Evolutionary conservation across 345 rosid genomes (phyloP).

Genomic region (Citropsis articulata): DNA sequence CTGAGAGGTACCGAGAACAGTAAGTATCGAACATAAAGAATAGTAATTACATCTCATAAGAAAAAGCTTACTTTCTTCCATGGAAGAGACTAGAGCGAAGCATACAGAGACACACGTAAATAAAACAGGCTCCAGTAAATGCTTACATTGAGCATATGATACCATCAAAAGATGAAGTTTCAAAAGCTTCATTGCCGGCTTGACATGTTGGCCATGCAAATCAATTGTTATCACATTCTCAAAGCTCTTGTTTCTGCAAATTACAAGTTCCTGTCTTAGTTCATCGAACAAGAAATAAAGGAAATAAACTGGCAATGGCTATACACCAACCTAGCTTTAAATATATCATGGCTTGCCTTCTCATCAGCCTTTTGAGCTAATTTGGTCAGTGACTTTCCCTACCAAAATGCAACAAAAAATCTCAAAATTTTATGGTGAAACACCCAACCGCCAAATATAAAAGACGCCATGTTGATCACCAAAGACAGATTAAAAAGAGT

Average conservation of each 20-base stretch:
- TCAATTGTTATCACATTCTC: constrained; percentile 87
- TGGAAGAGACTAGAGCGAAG: neutral
- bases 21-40: constrained; percentile 9
- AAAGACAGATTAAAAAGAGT: neutral
- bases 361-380: constrained; percentile 75
- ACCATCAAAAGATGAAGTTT: constrained; percentile 75
- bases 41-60: neutral
- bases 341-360: constrained; percentile 83
- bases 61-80: neutral
- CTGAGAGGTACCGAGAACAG: constrained; percentile 37
- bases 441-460: neutral
- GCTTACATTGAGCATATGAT: constrained; percentile 70
- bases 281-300: constrained; percentile 10
- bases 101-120: neutral
- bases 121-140: neutral
- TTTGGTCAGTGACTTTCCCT: constrained; percentile 61
- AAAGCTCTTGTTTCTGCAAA: constrained; percentile 73
- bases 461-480: constrained; percentile 4
- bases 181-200: constrained; percentile 75
- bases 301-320: neutral
- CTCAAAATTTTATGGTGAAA: constrained; percentile 11
- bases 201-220: constrained; percentile 94
- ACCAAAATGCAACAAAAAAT: constrained; percentile 15
- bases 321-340: constrained; percentile 67
- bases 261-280: constrained; percentile 16